A percentile compares a stretch with the other conserved stretches of the same genome.
These are phyloP conservation scores for Solanum sejunctum DNA, from an alignment of 257 asterid genomes.

Conservation along the genomic window DNA sequence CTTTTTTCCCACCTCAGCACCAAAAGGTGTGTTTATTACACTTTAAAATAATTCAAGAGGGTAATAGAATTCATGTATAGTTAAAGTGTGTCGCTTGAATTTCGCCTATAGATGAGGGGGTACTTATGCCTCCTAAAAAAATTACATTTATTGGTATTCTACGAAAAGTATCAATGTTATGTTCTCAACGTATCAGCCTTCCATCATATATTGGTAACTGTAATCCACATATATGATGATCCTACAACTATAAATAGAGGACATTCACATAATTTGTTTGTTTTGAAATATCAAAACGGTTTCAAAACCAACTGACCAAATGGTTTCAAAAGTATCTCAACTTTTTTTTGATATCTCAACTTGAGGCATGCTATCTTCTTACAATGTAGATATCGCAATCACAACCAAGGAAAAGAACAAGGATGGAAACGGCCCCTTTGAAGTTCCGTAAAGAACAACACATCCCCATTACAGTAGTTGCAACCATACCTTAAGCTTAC, in stretches of 20 bases:
- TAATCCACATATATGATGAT: background rate
- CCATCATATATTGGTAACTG: background rate
- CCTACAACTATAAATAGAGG: background rate
- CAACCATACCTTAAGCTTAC: background rate
- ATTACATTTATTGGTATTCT: background rate
- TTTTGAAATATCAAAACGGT: background rate
- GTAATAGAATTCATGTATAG: too few relatives aligned
- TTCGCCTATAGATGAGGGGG: too few relatives aligned
- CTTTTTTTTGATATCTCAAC: background rate
- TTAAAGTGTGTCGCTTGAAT: too few relatives aligned
- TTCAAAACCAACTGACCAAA: background rate
- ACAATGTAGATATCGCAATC: background rate
- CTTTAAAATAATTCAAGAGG: too few relatives aligned
- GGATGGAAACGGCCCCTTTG: background rate
- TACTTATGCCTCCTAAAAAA: too few relatives aligned
- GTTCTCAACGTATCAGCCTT: background rate
- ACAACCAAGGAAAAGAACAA: background rate
- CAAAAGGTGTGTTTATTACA: too few relatives aligned
- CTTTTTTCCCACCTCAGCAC: too few relatives aligned
- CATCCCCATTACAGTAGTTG: background rate
- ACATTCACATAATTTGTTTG: background rate
- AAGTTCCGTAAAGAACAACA: background rate
- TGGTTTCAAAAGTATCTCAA: background rate
- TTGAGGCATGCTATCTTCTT: background rate
- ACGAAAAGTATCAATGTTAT: background rate